These are phyloP conservation scores for Blastobotrys apis DNA, from an alignment of 1,139 yeast genomes.

Conservation along the genomic window DNA sequence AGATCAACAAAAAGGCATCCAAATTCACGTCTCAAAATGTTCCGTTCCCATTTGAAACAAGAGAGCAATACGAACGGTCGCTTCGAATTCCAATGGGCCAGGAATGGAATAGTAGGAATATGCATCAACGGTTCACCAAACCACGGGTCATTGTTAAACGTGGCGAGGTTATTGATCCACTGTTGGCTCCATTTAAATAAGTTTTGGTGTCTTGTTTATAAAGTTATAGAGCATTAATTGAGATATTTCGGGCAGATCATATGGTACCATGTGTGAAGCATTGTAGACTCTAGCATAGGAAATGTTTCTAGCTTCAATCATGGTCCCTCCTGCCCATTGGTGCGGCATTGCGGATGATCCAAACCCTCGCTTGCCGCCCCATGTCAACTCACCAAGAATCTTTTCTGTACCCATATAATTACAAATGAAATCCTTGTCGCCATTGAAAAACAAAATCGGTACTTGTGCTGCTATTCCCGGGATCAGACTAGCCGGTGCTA, in stretches of 20 bases:
- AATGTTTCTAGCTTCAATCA: conserved; percentile 54
- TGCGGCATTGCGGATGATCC: neutral
- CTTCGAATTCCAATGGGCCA: conserved; percentile 96
- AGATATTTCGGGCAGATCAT: conserved; percentile 66
- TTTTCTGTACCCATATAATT: conserved; percentile 72
- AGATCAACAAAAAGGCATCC: conserved; percentile 72
- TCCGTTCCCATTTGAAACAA: conserved; percentile 89
- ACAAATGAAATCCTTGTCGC: conserved; percentile 86
- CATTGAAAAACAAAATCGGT: conserved; percentile 74
- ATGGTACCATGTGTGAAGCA: conserved; percentile 94
- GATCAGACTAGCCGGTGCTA: conserved; percentile 63
- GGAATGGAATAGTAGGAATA: conserved; percentile 88
- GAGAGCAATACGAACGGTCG: conserved; percentile 92
- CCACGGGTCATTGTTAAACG: conserved; percentile 84
- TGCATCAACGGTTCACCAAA: conserved; percentile 84
- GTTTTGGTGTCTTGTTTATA: neutral
- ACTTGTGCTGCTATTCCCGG: conserved; percentile 56
- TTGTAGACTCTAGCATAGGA: conserved; percentile 69
- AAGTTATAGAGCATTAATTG: conserved; percentile 48
- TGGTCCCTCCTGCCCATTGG: conserved; percentile 21
- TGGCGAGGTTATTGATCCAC: conserved; percentile 87
- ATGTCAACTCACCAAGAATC: conserved; percentile 55
- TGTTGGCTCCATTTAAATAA: conserved; percentile 58
- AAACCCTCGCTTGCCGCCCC: conserved; percentile 52
- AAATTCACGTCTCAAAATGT: conserved; percentile 83